Evolutionary conservation across 2,329 filamentous ascomycete species (phyloP).

Genomic region (Trichoderma atrobrunneum): DNA sequence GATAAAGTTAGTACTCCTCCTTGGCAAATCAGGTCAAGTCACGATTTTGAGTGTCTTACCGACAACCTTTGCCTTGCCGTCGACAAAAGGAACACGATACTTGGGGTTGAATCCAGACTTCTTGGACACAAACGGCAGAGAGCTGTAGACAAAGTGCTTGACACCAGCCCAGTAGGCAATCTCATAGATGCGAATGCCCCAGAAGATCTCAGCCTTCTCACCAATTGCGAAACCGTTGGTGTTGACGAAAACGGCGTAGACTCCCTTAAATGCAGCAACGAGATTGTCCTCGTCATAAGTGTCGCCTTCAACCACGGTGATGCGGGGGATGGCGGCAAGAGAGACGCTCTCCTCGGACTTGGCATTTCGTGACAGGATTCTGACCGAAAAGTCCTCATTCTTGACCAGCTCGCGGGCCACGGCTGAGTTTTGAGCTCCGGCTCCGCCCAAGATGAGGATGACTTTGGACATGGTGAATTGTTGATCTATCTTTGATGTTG

Average conservation of each 20-base stretch:
- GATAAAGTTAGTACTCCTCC: not conserved
- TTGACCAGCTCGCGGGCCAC: not conserved
- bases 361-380: not conserved
- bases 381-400: not conserved
- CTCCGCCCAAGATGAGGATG: slow-evolving; percentile 12
- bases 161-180: slow-evolving; percentile 17
- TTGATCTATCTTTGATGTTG: not conserved
- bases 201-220: slow-evolving; percentile 21
- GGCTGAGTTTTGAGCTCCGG: not conserved
- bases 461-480: not conserved
- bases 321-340: slow-evolving; percentile 3
- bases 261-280: slow-evolving; percentile 6
- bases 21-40: too few species aligned
- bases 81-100: slow-evolving; percentile 16
- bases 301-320: slow-evolving; percentile 16
- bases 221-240: slow-evolving; percentile 22
- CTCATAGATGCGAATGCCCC: slow-evolving; percentile 23
- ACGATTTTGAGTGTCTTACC: not conserved
- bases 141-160: slow-evolving; percentile 19
- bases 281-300: slow-evolving; percentile 20
- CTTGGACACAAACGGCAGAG: slow-evolving; percentile 19
- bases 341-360: not conserved
- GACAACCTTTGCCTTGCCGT: slow-evolving; percentile 18
- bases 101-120: slow-evolving; percentile 17
- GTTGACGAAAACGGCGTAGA: slow-evolving; percentile 19